phyloP scores from a whole-genome alignment of 164 flowering plant species.

The Brasenia schreberi region DNA sequence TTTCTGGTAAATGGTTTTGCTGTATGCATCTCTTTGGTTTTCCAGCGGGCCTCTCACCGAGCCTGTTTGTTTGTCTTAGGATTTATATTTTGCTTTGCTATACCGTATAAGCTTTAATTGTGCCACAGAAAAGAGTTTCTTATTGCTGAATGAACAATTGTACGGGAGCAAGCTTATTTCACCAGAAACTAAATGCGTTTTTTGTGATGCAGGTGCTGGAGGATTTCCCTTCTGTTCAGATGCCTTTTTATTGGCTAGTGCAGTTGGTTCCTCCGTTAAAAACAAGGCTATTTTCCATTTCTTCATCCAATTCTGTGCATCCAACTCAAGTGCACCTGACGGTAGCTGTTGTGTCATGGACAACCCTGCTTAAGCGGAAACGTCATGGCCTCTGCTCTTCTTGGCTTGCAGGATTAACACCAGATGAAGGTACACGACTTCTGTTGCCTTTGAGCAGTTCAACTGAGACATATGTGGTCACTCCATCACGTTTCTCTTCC shows the following conservation, averaged over 20 bases:
- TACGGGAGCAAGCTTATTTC: too few species aligned
- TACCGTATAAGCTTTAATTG: too few species aligned
- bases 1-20: too few species aligned
- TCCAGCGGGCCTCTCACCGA: too few species aligned
- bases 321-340: constrained; percentile 84
- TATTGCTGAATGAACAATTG: too few species aligned
- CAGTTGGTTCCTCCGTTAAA: constrained; percentile 85
- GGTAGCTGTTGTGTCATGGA: constrained; percentile 73
- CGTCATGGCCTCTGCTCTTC: constrained; percentile 66
- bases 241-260: constrained; percentile 97
- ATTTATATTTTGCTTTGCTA: too few species aligned
- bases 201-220: constrained; percentile 46
- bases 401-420: constrained; percentile 82
- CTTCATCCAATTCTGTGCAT: constrained; percentile 76
- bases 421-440: constrained; percentile 32
- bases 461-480: too few species aligned
- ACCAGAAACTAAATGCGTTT: background rate
- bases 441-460: background rate
- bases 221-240: constrained; percentile 90
- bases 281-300: constrained; percentile 81
- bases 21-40: too few species aligned
- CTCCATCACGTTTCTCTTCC: too few species aligned
- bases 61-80: too few species aligned
- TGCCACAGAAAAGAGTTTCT: too few species aligned
- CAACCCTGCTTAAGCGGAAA: constrained; percentile 76